These are phyloP conservation scores for Erysimum cheiri DNA, from an alignment of 441 rosid genomes.

Conservation along the genomic window DNA sequence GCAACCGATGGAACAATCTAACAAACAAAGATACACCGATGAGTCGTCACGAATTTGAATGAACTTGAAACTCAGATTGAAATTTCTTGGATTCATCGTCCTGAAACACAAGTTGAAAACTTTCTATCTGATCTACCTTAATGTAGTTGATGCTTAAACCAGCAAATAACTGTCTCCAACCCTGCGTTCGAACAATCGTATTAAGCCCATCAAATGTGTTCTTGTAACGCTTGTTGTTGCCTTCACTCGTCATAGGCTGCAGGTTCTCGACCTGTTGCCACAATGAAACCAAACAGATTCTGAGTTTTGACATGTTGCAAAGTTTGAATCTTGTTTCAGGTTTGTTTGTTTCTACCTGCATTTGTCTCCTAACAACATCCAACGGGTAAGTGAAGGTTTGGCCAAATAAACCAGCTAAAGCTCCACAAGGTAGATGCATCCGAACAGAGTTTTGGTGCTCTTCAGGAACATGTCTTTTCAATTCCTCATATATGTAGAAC, in stretches of 20 bases:
- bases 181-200: conserved; percentile 72
- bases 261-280: conserved; percentile 74
- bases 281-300: background rate
- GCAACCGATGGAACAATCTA: conserved; percentile 99
- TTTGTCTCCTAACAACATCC: conserved; percentile 96
- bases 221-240: conserved; percentile 63
- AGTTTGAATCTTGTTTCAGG: conserved; percentile 8
- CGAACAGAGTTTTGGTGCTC: conserved; percentile 84
- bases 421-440: conserved; percentile 95
- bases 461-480: conserved; percentile 89
- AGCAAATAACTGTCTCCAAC: conserved; percentile 94
- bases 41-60: background rate
- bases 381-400: conserved; percentile 94
- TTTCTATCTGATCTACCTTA: conserved; percentile 56
- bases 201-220: conserved; percentile 77
- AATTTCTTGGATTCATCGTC: background rate
- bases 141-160: conserved; percentile 95
- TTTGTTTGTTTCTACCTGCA: conserved; percentile 71
- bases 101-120: background rate
- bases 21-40: background rate
- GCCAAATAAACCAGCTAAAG: conserved; percentile 90
- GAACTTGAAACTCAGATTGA: background rate
- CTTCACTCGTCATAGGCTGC: conserved; percentile 57
- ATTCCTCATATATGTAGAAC: conserved; percentile 87
- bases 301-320: conserved; percentile 13